phyloP scores from a whole-genome alignment of 1,284 basidiomycete genomes.

The Ustilago shanxiensis region DNA sequence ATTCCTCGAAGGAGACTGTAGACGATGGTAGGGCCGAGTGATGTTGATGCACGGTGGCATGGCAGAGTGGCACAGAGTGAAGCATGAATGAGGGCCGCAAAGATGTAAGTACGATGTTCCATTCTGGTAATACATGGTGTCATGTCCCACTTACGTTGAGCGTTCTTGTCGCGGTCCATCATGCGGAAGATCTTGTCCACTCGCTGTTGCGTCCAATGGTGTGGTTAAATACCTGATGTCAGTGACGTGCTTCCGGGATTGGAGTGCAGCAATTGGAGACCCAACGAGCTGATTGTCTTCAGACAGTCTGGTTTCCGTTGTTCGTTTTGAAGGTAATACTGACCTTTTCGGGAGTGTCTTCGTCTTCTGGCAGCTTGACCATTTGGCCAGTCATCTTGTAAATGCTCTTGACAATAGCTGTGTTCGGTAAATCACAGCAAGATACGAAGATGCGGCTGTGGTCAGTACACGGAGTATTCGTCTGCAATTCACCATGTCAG shows the following conservation, averaged over 20 bases:
- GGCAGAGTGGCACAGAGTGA: background rate
- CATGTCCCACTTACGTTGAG: slow-evolving; percentile 55
- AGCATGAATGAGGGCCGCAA: background rate
- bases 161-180: slow-evolving; percentile 70
- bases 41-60: background rate
- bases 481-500: background rate
- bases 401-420: slow-evolving; percentile 67
- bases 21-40: background rate
- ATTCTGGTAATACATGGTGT: background rate
- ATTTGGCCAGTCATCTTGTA: slow-evolving; percentile 81
- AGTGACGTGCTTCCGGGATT: background rate
- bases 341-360: slow-evolving; percentile 99
- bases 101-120: background rate
- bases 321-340: slow-evolving; percentile 17
- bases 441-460: background rate
- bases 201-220: slow-evolving; percentile 34
- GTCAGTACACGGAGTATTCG: no score
- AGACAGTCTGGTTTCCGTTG: background rate
- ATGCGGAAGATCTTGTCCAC: slow-evolving; percentile 69
- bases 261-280: background rate
- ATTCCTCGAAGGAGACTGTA: slow-evolving; percentile 68
- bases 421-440: background rate
- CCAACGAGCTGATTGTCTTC: background rate
- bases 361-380: slow-evolving; percentile 96
- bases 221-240: background rate